These are phyloP conservation scores for Aspergillus unguis DNA, from an alignment of 2,329 filamentous ascomycete genomes.

Conservation along the genomic window DNA sequence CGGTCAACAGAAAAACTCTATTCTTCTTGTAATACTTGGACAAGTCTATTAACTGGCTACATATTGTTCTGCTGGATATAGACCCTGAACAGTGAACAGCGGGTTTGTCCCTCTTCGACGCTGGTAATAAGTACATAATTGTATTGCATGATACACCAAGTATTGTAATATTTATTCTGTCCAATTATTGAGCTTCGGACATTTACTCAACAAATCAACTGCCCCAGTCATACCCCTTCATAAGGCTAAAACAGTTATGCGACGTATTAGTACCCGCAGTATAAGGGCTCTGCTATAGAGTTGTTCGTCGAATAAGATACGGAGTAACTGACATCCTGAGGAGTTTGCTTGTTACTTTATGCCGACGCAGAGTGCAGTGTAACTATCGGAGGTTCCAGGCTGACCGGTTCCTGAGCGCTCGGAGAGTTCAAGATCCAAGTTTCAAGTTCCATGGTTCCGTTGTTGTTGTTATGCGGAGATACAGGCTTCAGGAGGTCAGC, in stretches of 20 bases:
- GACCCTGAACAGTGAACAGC: background rate
- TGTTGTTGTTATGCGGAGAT: background rate
- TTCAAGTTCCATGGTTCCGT: slow-evolving; percentile 1
- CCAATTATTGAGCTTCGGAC: background rate
- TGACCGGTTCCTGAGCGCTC: background rate
- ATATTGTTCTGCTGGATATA: no score
- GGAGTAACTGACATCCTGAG: no score
- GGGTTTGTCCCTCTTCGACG: background rate
- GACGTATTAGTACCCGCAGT: slow-evolving; percentile 8
- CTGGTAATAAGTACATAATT: background rate
- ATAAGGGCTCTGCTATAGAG: background rate
- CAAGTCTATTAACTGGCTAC: no score
- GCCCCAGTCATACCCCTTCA: background rate
- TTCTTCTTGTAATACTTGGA: no score
- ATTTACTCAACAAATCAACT: background rate
- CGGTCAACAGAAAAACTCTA: no score
- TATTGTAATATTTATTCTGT: slow-evolving; percentile 1
- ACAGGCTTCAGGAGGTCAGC: background rate
- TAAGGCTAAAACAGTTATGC: slow-evolving; percentile 12
- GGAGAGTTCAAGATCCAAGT: background rate
- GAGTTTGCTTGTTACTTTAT: no score
- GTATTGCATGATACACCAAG: background rate
- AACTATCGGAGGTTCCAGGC: background rate
- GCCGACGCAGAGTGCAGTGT: background rate
- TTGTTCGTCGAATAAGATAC: background rate